These are phyloP conservation scores for Mycena olivaceomarginata DNA, from an alignment of 768 basidiomycete species.

Conservation along the genomic window DNA sequence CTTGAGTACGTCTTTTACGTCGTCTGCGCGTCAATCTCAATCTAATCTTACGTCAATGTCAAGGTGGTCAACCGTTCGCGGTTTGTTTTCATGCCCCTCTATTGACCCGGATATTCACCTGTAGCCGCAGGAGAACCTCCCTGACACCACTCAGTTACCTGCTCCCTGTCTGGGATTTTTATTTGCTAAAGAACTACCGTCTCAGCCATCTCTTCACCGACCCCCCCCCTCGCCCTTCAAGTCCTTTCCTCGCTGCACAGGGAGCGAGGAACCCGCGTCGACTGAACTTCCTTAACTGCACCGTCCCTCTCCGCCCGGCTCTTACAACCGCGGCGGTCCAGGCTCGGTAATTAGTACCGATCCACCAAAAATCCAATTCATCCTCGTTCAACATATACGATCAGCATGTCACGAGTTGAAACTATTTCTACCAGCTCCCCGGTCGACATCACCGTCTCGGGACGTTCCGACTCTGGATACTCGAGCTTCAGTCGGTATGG, in stretches of 20 bases:
- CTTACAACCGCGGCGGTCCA: conserved; percentile 72
- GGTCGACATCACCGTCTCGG: conserved; percentile 32
- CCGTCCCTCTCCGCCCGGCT: conserved; percentile 65
- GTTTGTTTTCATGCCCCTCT: conserved; percentile 60
- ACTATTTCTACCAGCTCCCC: conserved; percentile 48
- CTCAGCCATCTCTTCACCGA: neutral
- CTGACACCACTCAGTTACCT: conserved; percentile 66
- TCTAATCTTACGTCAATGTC: conserved; percentile 45
- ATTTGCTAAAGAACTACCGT: neutral
- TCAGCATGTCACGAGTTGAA: conserved; percentile 64
- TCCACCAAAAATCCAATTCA: conserved; percentile 36
- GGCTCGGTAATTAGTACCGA: conserved; percentile 66
- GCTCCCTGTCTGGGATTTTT: neutral
- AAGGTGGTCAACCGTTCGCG: conserved; percentile 90
- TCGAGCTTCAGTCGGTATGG: conserved; percentile 37
- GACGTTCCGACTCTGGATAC: conserved; percentile 15
- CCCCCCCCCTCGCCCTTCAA: conserved; percentile 49
- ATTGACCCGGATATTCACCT: conserved; percentile 39
- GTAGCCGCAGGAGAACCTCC: conserved; percentile 83
- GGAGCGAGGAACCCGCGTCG: conserved; percentile 69
- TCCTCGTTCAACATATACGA: neutral
- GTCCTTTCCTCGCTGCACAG: conserved; percentile 65
- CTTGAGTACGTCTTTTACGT: conserved; percentile 72
- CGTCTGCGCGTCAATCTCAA: conserved; percentile 32
- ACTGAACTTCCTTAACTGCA: conserved; percentile 68